Base-by-base conservation (phyloP, 1,139 yeast species). In the Zygosaccharomyces sapae region DNA sequence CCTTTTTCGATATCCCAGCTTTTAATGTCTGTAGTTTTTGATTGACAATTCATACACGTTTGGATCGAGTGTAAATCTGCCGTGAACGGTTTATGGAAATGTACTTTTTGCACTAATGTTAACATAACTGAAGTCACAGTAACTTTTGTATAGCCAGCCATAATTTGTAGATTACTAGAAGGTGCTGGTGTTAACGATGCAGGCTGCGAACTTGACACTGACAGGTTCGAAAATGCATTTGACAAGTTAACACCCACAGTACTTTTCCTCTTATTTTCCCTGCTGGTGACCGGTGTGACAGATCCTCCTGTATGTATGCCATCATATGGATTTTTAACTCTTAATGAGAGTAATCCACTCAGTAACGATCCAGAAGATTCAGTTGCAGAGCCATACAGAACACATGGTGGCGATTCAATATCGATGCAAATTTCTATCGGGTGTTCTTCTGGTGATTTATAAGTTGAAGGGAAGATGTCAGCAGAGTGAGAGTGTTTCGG, bases 391-490 rank as follows among this genome's bases (percentile, higher is more conserved):
- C 98, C 98, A 62, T 85, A 90, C 48, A 92, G 69, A 33, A 88
- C 80, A 33, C 90, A 73, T 0, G 99, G 98, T 0, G 98, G 97
- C 0, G 95, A 83, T 63, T 92, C 98, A 25, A 92, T 72, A 38
- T 76, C 74, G 42, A 92, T 75, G 1, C 80, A 66, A 24, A 90
- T 69, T 45, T 74, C 71, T 27, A 79, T 67, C 1, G 77, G 77
- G 27, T 52, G 54, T 12, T 46, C 46, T 13, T 44, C 45, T 18
- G 48, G 41, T 12, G 46, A 34, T n/a, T 20, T 37, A 12, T 37
- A 37, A 37, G 18, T 12, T 19, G 40, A 37, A 20, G 39, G 46
- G 7, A 43, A 22, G 24, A 36, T 31, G 33, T 45, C 51, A 16
- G 45, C 20, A 27, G 36, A 29, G 29, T 33, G 33, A 8, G 48